Conservation (phyloP, 768 basidiomycete species). For the Mycena galericulata region DNA sequence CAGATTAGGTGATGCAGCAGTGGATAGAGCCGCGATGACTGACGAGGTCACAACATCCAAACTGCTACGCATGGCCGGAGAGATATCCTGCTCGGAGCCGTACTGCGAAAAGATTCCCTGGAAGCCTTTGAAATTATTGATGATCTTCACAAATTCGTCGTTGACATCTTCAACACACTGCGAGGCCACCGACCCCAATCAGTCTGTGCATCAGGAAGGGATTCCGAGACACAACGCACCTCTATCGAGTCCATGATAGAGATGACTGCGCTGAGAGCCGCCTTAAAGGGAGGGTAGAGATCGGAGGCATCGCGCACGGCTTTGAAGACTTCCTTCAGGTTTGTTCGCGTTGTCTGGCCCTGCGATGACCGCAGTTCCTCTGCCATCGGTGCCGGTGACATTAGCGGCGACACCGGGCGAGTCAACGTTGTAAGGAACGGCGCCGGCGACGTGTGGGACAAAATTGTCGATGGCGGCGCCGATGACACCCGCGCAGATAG, state of each 20-base stretch:
- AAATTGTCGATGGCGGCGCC: background rate
- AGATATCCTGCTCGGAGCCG: no score
- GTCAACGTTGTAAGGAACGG: background rate
- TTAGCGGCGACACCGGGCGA: background rate
- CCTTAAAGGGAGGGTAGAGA: background rate
- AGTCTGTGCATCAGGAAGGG: background rate
- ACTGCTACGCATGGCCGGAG: no score
- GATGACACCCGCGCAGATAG: background rate
- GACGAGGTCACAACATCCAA: no score
- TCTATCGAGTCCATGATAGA: conserved; percentile 7
- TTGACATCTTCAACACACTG: conserved; percentile 1
- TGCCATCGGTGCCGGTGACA: background rate
- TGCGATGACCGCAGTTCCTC: background rate
- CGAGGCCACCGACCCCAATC: background rate
- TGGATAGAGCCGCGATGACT: no score
- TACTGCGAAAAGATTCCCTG: no score
- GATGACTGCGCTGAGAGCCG: background rate
- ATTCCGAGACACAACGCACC: background rate
- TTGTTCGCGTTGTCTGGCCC: background rate
- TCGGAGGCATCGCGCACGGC: conserved; percentile 7
- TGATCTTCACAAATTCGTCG: background rate
- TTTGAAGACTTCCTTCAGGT: no score
- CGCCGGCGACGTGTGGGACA: background rate
- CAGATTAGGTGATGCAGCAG: conserved; percentile 1
- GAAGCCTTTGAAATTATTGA: background rate